Evolutionary conservation across 768 basidiomycete genomes (phyloP), one percentile per base, ranked within the genome.

Genomic region (Polyporus arcularius): DNA sequence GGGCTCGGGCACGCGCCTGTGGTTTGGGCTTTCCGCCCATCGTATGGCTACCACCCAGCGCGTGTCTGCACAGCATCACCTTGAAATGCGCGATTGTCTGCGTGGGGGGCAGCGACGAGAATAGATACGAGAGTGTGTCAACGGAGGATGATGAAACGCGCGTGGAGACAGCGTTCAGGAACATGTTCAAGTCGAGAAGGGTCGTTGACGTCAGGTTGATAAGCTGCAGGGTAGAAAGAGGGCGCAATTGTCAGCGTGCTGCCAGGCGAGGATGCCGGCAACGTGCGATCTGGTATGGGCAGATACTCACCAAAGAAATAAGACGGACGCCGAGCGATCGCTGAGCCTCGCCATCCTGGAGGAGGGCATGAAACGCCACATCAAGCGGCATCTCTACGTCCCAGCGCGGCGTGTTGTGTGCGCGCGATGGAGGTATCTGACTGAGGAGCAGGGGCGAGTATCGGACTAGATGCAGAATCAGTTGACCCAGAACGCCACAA

Each of bases 351-450:
- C 63, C 64, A n/a, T 65, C 58, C 32, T 78, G 72, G 32, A 67
- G 62, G 60, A 72, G 55, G 41, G 70, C 66, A 57, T 58, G 65
- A 45, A 74, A 73, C 38, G 66, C 66, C 1, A 86, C 76, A 53
- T 84, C 79, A 16, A 88, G 70, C 1, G 84, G 81, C 21, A 72
- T 72, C 32, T 79, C 78, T 15, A 78, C 74, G 31, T 88, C 86
- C 82, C 85, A 87, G 67, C 85, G 79, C 6, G 79, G 72, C 30
- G 77, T 78, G 26, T 70, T 67, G 21, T 77, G 80, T 42, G 76
- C 72, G 58, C 82, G 79, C 11, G 85, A 79, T 6, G 77, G 76
- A 28, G 87, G 85, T 14, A 90, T 80, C 70, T 89, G 86, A 21
- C 21, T 47, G 6, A 57, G 57, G 3, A 62, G 75, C 28, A 87